Conservation (phyloP, 2,329 filamentous ascomycete species). For the Graphiopsis chlorocephala region DNA sequence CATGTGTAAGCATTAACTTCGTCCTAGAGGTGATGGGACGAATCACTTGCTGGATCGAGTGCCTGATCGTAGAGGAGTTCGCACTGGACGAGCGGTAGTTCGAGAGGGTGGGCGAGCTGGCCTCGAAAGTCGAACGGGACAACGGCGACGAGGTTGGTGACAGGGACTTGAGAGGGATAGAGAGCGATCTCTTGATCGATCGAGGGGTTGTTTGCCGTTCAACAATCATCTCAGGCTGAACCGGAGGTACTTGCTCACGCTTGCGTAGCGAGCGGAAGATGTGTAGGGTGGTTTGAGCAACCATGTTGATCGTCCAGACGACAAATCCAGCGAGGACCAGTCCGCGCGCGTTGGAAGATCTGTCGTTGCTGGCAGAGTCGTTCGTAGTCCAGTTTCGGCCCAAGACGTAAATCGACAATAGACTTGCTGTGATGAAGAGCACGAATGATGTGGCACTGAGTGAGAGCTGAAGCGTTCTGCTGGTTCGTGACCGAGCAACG, state of each 20-base stretch:
- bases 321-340: constrained; percentile 28
- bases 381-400: constrained; percentile 17
- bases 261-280: constrained; percentile 25
- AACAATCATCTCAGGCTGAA: not conserved
- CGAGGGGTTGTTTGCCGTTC: constrained; percentile 14
- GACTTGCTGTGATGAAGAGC: constrained; percentile 20
- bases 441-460: constrained; percentile 17
- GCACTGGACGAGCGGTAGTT: constrained; percentile 18
- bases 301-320: constrained; percentile 25
- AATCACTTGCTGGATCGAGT: constrained; percentile 33
- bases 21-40: constrained; percentile 59
- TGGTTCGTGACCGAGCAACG: constrained; percentile 16
- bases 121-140: constrained; percentile 20
- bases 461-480: constrained; percentile 16
- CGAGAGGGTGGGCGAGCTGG: constrained; percentile 24
- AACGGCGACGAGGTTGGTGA: constrained; percentile 25
- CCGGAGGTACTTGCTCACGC: constrained; percentile 1
- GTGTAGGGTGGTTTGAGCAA: constrained; percentile 27
- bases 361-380: not conserved
- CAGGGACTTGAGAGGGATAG: constrained; percentile 27
- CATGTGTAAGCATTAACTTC: constrained; percentile 51
- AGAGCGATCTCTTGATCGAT: constrained; percentile 18
- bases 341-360: constrained; percentile 2
- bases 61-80: constrained; percentile 25
- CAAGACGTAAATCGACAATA: constrained; percentile 24